Evolutionary conservation across 1,284 basidiomycete genomes (phyloP).

Genomic region (Puccinia triticina): DNA sequence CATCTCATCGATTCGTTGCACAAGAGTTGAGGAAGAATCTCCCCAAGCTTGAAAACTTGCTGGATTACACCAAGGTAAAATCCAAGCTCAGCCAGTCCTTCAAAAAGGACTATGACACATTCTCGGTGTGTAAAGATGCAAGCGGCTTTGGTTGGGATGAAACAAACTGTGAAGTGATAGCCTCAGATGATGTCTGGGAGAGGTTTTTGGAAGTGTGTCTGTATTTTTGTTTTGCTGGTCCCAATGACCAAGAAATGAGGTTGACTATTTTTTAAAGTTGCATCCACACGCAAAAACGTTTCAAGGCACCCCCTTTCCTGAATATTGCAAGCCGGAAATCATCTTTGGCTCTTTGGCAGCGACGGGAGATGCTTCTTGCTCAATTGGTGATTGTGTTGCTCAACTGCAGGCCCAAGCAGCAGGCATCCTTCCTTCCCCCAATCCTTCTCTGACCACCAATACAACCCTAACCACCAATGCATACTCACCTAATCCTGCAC

Average conservation of each 20-base stretch:
- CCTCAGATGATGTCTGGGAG: not conserved
- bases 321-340: not conserved
- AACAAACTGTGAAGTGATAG: not conserved
- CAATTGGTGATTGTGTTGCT: not conserved
- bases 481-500: too few species aligned
- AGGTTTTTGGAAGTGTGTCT: not conserved
- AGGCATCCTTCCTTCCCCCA: not conserved
- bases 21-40: not conserved
- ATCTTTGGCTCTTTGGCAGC: not conserved
- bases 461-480: too few species aligned
- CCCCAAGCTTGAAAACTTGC: not conserved
- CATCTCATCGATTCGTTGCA: not conserved
- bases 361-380: not conserved
- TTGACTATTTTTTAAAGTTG: not conserved
- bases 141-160: conserved; percentile 24
- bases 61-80: not conserved
- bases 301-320: not conserved
- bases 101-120: not conserved
- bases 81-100: not conserved
- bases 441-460: not conserved
- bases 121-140: not conserved
- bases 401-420: not conserved
- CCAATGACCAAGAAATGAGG: too few species aligned
- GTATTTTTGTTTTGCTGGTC: not conserved
- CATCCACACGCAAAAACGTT: conserved; percentile 3